Evolutionary conservation across 176 grass and related monocot species (phyloP).

Genomic region (Guadua angustifolia): DNA sequence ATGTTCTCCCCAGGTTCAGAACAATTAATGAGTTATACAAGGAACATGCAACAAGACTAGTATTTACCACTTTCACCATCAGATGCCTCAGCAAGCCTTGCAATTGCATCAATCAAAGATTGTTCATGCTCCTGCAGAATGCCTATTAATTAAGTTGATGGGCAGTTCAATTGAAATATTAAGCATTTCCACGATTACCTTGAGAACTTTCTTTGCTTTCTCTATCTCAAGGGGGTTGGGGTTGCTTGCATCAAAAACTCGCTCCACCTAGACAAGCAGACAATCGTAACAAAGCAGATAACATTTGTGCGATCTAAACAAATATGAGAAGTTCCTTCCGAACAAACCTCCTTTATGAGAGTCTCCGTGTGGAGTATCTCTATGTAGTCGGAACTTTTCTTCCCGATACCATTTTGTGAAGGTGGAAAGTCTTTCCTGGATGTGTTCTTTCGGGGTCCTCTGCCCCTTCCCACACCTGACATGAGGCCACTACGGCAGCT

Average conservation of each 20-base stretch:
- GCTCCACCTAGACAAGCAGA: conserved; percentile 72
- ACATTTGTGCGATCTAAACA: conserved; percentile 4
- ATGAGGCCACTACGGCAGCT: conserved; percentile 50
- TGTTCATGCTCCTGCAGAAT: conserved; percentile 86
- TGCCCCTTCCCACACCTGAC: conserved; percentile 63
- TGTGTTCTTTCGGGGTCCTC: conserved; percentile 58
- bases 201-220: conserved; percentile 90
- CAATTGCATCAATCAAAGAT: conserved; percentile 82
- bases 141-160: conserved; percentile 11
- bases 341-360: conserved; percentile 71
- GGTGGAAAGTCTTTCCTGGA: conserved; percentile 61
- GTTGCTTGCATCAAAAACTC: conserved; percentile 67
- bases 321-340: conserved; percentile 14
- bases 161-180: conserved; percentile 29
- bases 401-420: conserved; percentile 76
- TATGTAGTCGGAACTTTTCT: conserved; percentile 71
- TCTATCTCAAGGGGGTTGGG: conserved; percentile 87
- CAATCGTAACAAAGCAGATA: conserved; percentile 14
- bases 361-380: conserved; percentile 81
- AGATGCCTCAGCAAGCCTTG: conserved; percentile 80
- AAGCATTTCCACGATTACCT: conserved; percentile 55
- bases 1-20: conserved; percentile 14
- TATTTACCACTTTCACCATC: conserved; percentile 98
- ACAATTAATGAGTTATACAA: background rate
- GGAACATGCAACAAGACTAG: conserved; percentile 40